Base-by-base conservation (phyloP, 139 green algal species). In the Chlorella sorokiniana region DNA sequence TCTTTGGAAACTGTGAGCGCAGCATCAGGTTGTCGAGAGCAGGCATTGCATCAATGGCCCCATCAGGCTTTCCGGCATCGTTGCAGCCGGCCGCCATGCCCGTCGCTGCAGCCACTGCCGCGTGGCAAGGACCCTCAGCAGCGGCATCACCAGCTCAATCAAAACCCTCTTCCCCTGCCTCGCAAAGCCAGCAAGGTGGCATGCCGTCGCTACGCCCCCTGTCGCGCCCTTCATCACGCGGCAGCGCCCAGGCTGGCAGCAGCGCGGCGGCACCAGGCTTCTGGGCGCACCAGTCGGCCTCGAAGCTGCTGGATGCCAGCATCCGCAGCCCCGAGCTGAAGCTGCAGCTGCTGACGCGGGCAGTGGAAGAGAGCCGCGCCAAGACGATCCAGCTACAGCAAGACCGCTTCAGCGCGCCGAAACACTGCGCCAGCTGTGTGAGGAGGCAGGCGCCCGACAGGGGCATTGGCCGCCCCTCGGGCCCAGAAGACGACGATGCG, bases 271-370 rank as follows among this genome's bases (percentile, higher is more conserved):
- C 35, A 31, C 44, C 31, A 1, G 71, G 65, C 33, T 65, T 78
- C 25, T 78, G 48, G 48, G 25, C 44, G 14, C 71, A 31, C 48
- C 41, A 44, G 29, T 37, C n/a, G 1, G 71, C 48, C 23, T 27
- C 71, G 4, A 45, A 78, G 48, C 48, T 78, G 33, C 48, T 69
- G 37, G 73, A 79, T 0, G 38, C 37, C 10, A 69, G 27, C 37
- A 42, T 79, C 25, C 54, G 52, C 27, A 68, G 54, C 72, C 72
- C 72, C 4, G 52, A 79, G 37, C 51, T 79, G 35, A 79, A 67
- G 51, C 51, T 68, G 35, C 72, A 79, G 52, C 72, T 79, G 72
- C 72, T 79, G 23, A 67, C 72, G 0, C 72, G 72, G 0, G 72
- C 72, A 1, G 51, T 79, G 8, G 72, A 79, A 31, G 72, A 79